Percentiles rank a stretch among this genome's conserved stretches.
phyloP scores from a whole-genome alignment of 2,329 filamentous ascomycete genomes.

The Aspergillus sp. region DNA sequence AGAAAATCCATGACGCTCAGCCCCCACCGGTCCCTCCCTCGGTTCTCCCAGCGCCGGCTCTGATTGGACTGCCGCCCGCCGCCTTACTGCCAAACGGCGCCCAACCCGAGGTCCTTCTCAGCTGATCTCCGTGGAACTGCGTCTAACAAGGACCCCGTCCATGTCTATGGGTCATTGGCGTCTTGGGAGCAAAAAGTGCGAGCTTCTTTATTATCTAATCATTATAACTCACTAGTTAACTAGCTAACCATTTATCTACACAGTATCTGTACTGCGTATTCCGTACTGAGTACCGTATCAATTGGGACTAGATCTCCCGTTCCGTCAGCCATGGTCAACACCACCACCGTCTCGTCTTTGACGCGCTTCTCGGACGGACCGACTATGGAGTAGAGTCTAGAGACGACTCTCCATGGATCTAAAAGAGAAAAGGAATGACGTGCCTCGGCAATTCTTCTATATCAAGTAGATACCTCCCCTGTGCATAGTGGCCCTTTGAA shows the following conservation, averaged over 20 bases:
- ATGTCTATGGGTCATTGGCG: conserved; percentile 28
- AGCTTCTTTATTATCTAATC: too few species aligned
- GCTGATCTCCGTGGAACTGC: conserved; percentile 25
- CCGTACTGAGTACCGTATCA: too few species aligned
- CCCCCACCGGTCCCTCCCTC: background rate
- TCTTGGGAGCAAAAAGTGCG: too few species aligned
- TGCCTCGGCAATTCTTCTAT: background rate
- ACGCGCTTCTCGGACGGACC: conserved; percentile 17
- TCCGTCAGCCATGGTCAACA: conserved; percentile 14
- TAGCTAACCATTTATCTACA: too few species aligned
- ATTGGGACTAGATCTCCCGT: conserved; percentile 9
- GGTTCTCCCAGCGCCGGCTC: background rate
- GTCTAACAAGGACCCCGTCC: conserved; percentile 24
- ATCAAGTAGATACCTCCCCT: background rate
- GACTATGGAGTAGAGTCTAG: background rate
- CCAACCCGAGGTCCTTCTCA: conserved; percentile 19
- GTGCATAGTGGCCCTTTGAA: too few species aligned
- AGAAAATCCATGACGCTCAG: background rate
- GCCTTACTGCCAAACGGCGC: conserved; percentile 10
- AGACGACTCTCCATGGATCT: too few species aligned
- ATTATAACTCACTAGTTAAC: too few species aligned
- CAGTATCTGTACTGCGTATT: too few species aligned
- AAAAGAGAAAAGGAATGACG: too few species aligned
- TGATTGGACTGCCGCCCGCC: background rate
- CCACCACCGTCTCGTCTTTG: conserved; percentile 15